A percentile compares a stretch with the other conserved stretches of the same genome.
phyloP scores from a whole-genome alignment of 1,284 basidiomycete genomes.

The Puccinia polysora region DNA sequence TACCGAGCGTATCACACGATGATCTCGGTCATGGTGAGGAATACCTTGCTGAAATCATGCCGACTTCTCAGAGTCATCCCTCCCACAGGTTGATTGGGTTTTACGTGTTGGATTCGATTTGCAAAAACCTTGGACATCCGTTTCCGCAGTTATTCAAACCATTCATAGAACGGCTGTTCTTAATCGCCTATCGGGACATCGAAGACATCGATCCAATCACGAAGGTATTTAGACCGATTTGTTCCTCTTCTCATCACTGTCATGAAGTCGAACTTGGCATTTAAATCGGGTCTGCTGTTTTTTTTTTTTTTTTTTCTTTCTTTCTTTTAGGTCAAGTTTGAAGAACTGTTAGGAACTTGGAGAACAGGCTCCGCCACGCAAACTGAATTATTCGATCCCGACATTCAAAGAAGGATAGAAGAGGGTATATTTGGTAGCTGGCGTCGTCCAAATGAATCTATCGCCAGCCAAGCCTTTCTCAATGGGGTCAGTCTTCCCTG shows the following conservation, averaged over 20 bases:
- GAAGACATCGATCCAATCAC: slow-evolving; percentile 42
- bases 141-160: slow-evolving; percentile 42
- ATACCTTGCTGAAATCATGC: background rate
- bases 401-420: slow-evolving; percentile 37
- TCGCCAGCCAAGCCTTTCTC: slow-evolving; percentile 41
- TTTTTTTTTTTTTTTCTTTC: too few species aligned
- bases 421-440: slow-evolving; percentile 40
- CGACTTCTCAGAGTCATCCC: slow-evolving; percentile 38
- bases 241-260: background rate
- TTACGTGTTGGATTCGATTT: slow-evolving; percentile 44
- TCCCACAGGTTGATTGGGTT: slow-evolving; percentile 42
- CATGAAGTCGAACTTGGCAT: background rate
- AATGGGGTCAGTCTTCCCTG: slow-evolving; percentile 18
- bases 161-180: slow-evolving; percentile 42
- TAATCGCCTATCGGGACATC: slow-evolving; percentile 42
- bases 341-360: slow-evolving; percentile 42
- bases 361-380: slow-evolving; percentile 32
- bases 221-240: slow-evolving; percentile 13
- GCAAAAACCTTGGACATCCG: slow-evolving; percentile 43
- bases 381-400: slow-evolving; percentile 40
- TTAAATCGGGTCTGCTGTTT: background rate
- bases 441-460: slow-evolving; percentile 20
- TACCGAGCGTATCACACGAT: too few species aligned
- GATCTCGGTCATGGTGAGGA: too few species aligned
- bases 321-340: slow-evolving; percentile 35